Base-by-base conservation (phyloP, 2,329 filamentous ascomycete genomes). In the Fusarium stilboides region DNA sequence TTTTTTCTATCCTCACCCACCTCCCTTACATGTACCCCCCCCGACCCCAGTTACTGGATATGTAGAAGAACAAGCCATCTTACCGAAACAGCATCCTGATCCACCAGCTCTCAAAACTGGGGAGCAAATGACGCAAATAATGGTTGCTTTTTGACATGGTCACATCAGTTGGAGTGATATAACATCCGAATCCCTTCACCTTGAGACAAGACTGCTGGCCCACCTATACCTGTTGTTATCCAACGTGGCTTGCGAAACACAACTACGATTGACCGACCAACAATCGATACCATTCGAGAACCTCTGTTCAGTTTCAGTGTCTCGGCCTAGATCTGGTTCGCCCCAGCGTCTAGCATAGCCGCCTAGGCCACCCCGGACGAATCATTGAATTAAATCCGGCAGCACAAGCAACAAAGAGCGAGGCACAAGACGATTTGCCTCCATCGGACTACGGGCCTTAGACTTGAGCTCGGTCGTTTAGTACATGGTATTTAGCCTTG, bases 111-210 rank as follows among this genome's bases (percentile, higher is more conserved):
- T 52, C 24, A 28, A 45, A 24, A 37, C 24, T 49, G 50, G 39
- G 52, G 50, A 56, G 33, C 28, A 24, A 55, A 62, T 69, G 67
- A 69, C 67, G 67, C 54, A 68, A 57, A 26, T 14, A 3, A 28
- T 44, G 34, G 31, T 46, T 56, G 20, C 20, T 19, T 12, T 5
- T 31, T 28, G 26, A 28, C 20, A 45, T 59, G 44, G 44, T 26
- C 26, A 37, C 49, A 43, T 56, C 9, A 20, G n/a, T 42, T 13
- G n/a, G n/a, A n/a, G n/a, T n/a, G n/a, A n/a, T n/a, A n/a, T n/a
- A n/a, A n/a, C n/a, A n/a, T n/a, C n/a, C n/a, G n/a, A n/a, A n/a
- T n/a, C n/a, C n/a, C n/a, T n/a, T n/a, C n/a, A n/a, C n/a, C n/a
- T n/a, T n/a, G 13, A 17, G 5, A 15, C 40, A n/a, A 15, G 26